Evolutionary conservation across 352 stramenopile species (phyloP), one percentile per base, ranked within the genome.

Genomic region (Globisporangium viniferum): DNA sequence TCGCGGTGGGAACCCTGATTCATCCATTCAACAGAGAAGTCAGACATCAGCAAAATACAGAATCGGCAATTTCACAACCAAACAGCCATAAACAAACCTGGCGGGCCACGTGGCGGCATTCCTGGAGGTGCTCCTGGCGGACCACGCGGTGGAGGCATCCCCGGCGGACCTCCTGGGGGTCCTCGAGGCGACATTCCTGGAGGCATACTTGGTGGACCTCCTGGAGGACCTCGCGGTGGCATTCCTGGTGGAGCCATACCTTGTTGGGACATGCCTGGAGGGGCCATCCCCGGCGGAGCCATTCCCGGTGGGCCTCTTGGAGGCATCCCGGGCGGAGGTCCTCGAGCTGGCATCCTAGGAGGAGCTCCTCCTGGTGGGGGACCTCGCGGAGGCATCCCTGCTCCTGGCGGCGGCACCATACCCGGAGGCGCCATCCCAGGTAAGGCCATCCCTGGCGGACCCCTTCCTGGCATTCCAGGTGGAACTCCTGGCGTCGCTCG

Each of bases 121-220:
- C 69, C 69, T 63, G 70, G 72, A 27, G 73, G 70, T 48, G 14
- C 39, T 6, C 4, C 44, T 39, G 70, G 73, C 66, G 73, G 70
- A 36, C 69, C 63, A 6, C 73, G 51, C 9, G 68, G 55, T 27
- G 64, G 71, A 56, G 57, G 51, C 61, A 69, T 66, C 24, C 68
- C 68, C n/a, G 72, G 72, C 8, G 67, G 67, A 31, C 36, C 64
- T 22, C 70, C 62, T 46, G 72, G 62, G 1, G 72, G 65, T 20
- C 66, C 56, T n/a, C 66, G 41, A 44, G 67, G 71, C 33, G 66
- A 66, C 60, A 78, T 73, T 12, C 69, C 69, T 63, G 70, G 71
- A 56, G 57, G 51, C 61, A 65, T 68, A 29, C 68, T 65, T 31
- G 71, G 68, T 22, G 67, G 63, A 31, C 29, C 64, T 18, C 70